A percentile compares a stretch with the other conserved stretches of the same genome.
Conservation (phyloP, 495 filamentous ascomycete species). For the Oleoguttula mirabilis region DNA sequence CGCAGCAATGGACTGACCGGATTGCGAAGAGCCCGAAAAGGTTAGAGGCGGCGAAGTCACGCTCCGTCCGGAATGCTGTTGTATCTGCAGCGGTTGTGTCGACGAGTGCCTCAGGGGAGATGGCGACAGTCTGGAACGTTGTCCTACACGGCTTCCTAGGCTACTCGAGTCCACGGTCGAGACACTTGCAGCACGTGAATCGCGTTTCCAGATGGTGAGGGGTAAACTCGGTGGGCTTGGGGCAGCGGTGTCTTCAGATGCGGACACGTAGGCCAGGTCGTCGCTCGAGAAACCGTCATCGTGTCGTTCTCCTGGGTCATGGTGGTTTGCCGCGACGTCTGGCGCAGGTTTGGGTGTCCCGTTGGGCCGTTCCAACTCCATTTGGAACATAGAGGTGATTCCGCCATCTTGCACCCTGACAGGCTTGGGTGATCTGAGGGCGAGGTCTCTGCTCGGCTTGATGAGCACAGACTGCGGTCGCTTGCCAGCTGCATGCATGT, state of each 20-base stretch:
- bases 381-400: constrained; percentile 18
- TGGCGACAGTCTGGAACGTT: not conserved
- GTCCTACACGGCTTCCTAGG: not conserved
- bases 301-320: not conserved
- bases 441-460: constrained; percentile 3
- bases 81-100: constrained; percentile 3
- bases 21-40: constrained; percentile 10
- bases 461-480: constrained; percentile 6
- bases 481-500: not conserved
- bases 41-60: not conserved
- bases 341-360: not conserved
- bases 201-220: not conserved
- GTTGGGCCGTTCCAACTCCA: constrained; percentile 11
- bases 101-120: constrained; percentile 2
- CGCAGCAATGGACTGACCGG: constrained; percentile 12
- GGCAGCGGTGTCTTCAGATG: constrained; percentile 11
- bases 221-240: not conserved
- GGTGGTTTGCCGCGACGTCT: not conserved
- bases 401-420: constrained; percentile 8
- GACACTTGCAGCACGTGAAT: not conserved
- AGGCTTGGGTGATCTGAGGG: constrained; percentile 19
- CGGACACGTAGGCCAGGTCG: constrained; percentile 12
- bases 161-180: not conserved
- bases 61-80: not conserved
- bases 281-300: constrained; percentile 4